These are phyloP conservation scores for Acrodontium crateriforme DNA, from an alignment of 2,329 filamentous ascomycete genomes.

Conservation along the genomic window DNA sequence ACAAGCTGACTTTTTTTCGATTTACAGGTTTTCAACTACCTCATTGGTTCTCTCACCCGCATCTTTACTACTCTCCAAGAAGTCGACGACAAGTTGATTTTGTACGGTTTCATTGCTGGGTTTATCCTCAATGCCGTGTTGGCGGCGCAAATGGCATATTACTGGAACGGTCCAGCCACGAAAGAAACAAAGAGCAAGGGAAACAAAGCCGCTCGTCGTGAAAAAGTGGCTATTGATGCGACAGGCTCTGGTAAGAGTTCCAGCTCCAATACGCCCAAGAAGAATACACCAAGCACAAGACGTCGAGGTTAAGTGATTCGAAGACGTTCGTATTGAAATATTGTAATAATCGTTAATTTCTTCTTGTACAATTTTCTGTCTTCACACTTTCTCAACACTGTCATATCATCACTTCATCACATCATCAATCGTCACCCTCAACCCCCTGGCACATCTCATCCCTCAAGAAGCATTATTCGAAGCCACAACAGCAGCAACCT, in stretches of 20 bases:
- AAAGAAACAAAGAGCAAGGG: conserved; percentile 26
- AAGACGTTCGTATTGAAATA: no score
- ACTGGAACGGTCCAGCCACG: conserved; percentile 60
- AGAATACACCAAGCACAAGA: no score
- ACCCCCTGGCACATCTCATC: no score
- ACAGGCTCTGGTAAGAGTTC: no score
- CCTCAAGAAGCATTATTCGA: not conserved
- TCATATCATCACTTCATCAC: not conserved
- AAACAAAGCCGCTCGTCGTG: conserved; percentile 20
- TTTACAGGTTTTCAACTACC: conserved; percentile 88
- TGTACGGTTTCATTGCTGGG: conserved; percentile 86
- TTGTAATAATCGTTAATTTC: no score
- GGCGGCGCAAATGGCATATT: conserved; percentile 83
- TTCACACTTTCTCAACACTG: not conserved
- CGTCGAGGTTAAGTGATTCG: no score
- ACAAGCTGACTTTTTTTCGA: not conserved
- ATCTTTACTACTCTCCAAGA: conserved; percentile 98
- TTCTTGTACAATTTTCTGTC: not conserved
- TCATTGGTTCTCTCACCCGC: conserved; percentile 77
- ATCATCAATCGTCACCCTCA: no score
- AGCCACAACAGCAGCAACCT: not conserved
- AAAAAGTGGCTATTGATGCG: no score
- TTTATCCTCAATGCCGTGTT: conserved; percentile 82
- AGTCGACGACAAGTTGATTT: conserved; percentile 89
- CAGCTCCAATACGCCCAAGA: no score